phyloP scores from a whole-genome alignment of 768 basidiomycete genomes.

The Calvatia gigantea region DNA sequence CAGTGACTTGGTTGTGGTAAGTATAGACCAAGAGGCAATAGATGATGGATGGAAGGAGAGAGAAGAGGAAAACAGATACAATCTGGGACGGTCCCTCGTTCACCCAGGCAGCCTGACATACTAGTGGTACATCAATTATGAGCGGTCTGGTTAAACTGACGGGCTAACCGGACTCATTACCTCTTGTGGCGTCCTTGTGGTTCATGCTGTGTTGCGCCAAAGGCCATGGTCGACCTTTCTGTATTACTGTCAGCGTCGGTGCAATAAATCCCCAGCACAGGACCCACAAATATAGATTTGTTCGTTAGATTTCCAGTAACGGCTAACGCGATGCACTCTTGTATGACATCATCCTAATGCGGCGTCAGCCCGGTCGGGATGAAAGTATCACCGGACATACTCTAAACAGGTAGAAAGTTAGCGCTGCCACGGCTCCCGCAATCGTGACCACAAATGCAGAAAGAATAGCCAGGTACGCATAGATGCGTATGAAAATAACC shows the following conservation, averaged over 20 bases:
- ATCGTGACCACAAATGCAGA: slow-evolving; percentile 32
- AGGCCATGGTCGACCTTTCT: slow-evolving; percentile 33
- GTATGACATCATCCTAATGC: slow-evolving; percentile 33
- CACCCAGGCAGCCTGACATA: slow-evolving; percentile 37
- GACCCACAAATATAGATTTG: slow-evolving; percentile 36
- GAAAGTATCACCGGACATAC: slow-evolving; percentile 22
- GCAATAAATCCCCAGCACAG: neutral
- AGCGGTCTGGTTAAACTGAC: neutral
- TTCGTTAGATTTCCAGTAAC: slow-evolving; percentile 28
- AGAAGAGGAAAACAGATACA: slow-evolving; percentile 34
- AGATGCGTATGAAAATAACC: slow-evolving; percentile 23
- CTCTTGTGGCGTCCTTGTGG: neutral
- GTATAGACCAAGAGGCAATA: slow-evolving; percentile 34
- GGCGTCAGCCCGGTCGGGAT: neutral
- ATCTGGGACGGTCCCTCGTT: slow-evolving; percentile 34
- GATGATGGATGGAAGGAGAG: slow-evolving; percentile 31
- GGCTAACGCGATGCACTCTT: slow-evolving; percentile 32
- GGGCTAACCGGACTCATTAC: neutral
- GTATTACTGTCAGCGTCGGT: neutral
- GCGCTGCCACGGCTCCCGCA: slow-evolving; percentile 31
- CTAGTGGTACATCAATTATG: slow-evolving; percentile 16
- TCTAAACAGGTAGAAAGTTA: slow-evolving; percentile 35
- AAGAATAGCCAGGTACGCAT: slow-evolving; percentile 29
- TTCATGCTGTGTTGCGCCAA: slow-evolving; percentile 9
- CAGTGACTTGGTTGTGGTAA: slow-evolving; percentile 37